phyloP scores from a whole-genome alignment of 2,329 filamentous ascomycete genomes.

The Calonectria leucothoes region DNA sequence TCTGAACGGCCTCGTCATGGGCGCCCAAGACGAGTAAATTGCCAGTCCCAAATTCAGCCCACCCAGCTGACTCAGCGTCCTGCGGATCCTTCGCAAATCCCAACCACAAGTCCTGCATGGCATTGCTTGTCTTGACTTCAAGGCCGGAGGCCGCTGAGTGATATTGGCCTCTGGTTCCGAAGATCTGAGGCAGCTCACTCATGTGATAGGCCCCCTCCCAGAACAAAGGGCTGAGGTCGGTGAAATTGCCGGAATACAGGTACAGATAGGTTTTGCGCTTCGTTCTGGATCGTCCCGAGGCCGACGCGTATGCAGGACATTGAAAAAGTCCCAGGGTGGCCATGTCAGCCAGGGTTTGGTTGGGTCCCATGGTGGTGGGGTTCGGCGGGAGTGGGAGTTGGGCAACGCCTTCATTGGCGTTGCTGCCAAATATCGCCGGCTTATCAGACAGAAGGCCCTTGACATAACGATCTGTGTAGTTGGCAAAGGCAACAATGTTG shows the following conservation, averaged over 20 bases:
- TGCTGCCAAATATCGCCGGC: background rate
- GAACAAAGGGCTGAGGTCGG: background rate
- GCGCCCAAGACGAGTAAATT: background rate
- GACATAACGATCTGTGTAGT: background rate
- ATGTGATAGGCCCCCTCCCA: constrained; percentile 11
- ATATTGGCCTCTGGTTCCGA: background rate
- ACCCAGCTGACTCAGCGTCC: background rate
- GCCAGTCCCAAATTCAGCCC: background rate
- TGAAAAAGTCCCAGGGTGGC: background rate
- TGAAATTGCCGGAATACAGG: background rate
- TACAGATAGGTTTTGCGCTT: background rate
- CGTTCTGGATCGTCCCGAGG: background rate
- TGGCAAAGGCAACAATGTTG: background rate
- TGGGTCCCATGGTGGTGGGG: background rate
- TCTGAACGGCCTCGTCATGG: background rate
- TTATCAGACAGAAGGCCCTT: background rate
- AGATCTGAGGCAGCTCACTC: background rate
- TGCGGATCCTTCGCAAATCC: background rate
- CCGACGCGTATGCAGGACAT: background rate
- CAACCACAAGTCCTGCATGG: background rate
- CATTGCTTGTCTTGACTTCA: background rate
- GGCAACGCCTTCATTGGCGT: background rate
- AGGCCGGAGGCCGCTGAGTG: background rate
- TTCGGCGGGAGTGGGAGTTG: background rate
- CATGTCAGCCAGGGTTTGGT: background rate